A percentile compares a stretch with the other conserved stretches of the same genome.
Conservation (phyloP, 2,329 filamentous ascomycete species). For the Scolecobasidium constrictum region DNA sequence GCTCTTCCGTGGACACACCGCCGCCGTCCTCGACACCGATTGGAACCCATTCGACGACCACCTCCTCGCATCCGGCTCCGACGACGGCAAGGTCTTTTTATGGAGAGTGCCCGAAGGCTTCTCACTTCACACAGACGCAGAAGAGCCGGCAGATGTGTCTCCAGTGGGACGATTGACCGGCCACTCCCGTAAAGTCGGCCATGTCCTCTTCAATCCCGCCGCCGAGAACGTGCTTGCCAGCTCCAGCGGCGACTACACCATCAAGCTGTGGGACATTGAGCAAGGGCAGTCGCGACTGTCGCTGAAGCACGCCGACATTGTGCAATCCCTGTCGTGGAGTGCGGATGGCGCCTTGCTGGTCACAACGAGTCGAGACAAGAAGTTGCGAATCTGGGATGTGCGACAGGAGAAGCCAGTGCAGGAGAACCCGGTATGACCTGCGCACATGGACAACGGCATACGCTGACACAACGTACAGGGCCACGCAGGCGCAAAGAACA, state of each 20-base stretch:
- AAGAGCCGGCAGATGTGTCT: constrained; percentile 70
- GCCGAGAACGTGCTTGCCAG: constrained; percentile 94
- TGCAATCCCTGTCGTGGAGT: constrained; percentile 94
- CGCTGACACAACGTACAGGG: constrained; percentile 32
- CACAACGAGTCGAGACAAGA: constrained; percentile 96
- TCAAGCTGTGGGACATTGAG: constrained; percentile 93
- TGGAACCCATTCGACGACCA: constrained; percentile 97
- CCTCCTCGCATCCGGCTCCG: constrained; percentile 84
- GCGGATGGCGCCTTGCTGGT: constrained; percentile 76
- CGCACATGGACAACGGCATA: neutral
- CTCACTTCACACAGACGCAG: constrained; percentile 69
- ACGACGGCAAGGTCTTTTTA: constrained; percentile 81
- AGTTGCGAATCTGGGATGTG: constrained; percentile 93
- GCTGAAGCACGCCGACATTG: constrained; percentile 80
- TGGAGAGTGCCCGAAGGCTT: constrained; percentile 92
- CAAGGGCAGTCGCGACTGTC: constrained; percentile 63
- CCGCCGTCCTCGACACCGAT: constrained; percentile 91
- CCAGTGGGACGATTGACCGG: constrained; percentile 75
- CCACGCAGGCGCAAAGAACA: constrained; percentile 93
- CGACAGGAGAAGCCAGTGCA: constrained; percentile 82
- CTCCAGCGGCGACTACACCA: constrained; percentile 84
- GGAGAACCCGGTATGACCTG: constrained; percentile 45
- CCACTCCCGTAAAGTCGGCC: constrained; percentile 91
- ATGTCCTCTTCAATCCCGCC: constrained; percentile 94
- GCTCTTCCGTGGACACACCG: constrained; percentile 91